Conservation (phyloP, 345 rosid genomes). For the Acer negundo region DNA sequence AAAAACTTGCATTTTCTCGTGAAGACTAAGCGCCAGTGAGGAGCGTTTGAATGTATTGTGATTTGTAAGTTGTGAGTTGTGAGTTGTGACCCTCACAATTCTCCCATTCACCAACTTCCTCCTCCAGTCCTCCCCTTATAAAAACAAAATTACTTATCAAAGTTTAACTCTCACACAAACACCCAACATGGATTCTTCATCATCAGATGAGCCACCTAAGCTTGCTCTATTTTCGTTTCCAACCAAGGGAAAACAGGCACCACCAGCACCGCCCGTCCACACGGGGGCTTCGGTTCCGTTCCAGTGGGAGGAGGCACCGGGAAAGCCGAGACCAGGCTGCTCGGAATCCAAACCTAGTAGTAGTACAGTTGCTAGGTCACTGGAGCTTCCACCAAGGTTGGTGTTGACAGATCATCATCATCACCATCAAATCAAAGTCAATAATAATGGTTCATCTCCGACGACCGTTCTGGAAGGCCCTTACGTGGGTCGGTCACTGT, state of each 20-base stretch:
- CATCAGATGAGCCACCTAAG: slow-evolving; percentile 33
- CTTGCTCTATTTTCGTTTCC: slow-evolving; percentile 62
- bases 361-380: slow-evolving; percentile 28
- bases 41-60: slow-evolving; percentile 28
- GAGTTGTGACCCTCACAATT: slow-evolving; percentile 20
- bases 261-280: slow-evolving; percentile 61
- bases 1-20: slow-evolving; percentile 33
- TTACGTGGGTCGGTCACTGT: slow-evolving; percentile 34
- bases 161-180: no score
- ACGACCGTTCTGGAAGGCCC: slow-evolving; percentile 63
- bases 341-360: slow-evolving; percentile 19
- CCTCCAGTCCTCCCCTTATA: slow-evolving; percentile 16
- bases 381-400: slow-evolving; percentile 77
- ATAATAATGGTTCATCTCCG: slow-evolving; percentile 37
- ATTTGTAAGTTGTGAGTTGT: no score
- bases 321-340: slow-evolving; percentile 61
- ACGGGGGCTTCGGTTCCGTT: slow-evolving; percentile 69
- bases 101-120: slow-evolving; percentile 24
- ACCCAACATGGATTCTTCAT: background rate
- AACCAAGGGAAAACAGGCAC: slow-evolving; percentile 34
- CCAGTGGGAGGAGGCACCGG: slow-evolving; percentile 92
- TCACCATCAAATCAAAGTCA: slow-evolving; percentile 21
- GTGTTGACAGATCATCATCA: slow-evolving; percentile 24
- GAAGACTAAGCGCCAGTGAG: slow-evolving; percentile 41
- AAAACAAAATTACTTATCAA: background rate